Base-by-base conservation (phyloP, 352 stramenopile genomes). In the Phytophthora tubulina region DNA sequence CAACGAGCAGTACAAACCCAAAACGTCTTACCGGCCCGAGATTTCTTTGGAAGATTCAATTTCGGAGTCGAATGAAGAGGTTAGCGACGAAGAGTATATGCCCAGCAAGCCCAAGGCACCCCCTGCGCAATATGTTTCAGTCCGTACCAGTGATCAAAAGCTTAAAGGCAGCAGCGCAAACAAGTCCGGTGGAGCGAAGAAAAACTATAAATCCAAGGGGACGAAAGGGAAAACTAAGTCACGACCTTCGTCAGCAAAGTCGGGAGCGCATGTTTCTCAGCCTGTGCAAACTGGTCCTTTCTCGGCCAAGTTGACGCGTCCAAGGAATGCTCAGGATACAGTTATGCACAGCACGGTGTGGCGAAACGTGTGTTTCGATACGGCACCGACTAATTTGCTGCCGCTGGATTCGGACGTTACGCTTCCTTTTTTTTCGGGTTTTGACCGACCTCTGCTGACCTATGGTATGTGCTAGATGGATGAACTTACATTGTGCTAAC, bases 311-410 rank as follows among this genome's bases (percentile, higher is more conserved):
- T 63, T 87, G 17, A 6, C 46, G 14, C 58, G 62, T 11, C 63
- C 42, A 13, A 84, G 79, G 42, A 71, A 70, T 59, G 67, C 75
- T 35, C 57, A 42, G 15, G 61, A 80, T 63, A 82, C 81, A n/a
- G 78, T 88, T 13, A 76, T 89, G 58, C 79, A 85, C 57, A 71
- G 58, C 30, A 86, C 80, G 9, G 64, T 74, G 36, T 89, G 81
- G 81, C 67, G 81, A 46, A 79, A 72, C 21, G 73, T 84, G 35
- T 79, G 58, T 50, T 78, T 89, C 1, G 80, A 82, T 21, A 58
- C 64, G 5, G 76, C 65, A 5, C 78, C 79, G 13, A 54, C 49
- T 6, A 86, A 74, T 36, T 31, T 89, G 42, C 71, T 89, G 27
- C 52, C 67, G 5, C 32, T 82, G 21, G 42, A 63, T 32, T 46